Conservation (phyloP, 2,329 filamentous ascomycete genomes). For the Apiospora koreana region DNA sequence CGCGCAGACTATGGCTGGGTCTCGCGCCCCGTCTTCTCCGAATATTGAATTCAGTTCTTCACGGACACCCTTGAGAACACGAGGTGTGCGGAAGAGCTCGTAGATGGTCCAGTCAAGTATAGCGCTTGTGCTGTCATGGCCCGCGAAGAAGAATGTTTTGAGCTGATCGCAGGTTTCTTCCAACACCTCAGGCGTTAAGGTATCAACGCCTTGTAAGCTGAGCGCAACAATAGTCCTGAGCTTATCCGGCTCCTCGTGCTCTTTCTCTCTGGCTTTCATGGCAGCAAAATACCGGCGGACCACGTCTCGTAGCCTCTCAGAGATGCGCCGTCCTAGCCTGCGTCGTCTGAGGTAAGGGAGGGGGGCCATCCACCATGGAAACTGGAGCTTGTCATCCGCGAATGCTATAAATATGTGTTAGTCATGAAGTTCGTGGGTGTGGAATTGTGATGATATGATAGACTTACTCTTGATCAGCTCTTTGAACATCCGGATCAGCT, state of each 20-base stretch:
- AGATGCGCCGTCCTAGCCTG: background rate
- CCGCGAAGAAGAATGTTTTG: conserved; percentile 19
- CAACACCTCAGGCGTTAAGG: conserved; percentile 2
- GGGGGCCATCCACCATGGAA: conserved; percentile 13
- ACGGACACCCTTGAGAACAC: conserved; percentile 4
- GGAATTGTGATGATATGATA: background rate
- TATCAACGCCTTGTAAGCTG: conserved; percentile 1
- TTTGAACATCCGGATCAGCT: conserved; percentile 1
- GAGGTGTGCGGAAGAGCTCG: conserved; percentile 16
- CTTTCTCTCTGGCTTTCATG: background rate
- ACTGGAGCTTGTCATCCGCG: background rate
- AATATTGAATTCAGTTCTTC: conserved; percentile 2
- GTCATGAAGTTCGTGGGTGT: background rate
- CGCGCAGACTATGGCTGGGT: conserved; percentile 11
- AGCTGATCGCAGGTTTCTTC: conserved; percentile 19
- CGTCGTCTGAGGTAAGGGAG: background rate
- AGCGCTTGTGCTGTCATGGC: conserved; percentile 18
- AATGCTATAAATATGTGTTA: conserved; percentile 9
- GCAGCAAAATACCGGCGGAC: background rate
- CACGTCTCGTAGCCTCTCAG: background rate
- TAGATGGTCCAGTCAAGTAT: conserved; percentile 15
- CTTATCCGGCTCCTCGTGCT: background rate
- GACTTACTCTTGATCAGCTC: conserved; percentile 11
- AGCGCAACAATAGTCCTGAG: background rate
- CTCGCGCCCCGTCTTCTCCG: background rate